A percentile compares a stretch with the other conserved stretches of the same genome.
Conservation (phyloP, 2,329 filamentous ascomycete genomes). For the Sphaerostilbella broomeana region DNA sequence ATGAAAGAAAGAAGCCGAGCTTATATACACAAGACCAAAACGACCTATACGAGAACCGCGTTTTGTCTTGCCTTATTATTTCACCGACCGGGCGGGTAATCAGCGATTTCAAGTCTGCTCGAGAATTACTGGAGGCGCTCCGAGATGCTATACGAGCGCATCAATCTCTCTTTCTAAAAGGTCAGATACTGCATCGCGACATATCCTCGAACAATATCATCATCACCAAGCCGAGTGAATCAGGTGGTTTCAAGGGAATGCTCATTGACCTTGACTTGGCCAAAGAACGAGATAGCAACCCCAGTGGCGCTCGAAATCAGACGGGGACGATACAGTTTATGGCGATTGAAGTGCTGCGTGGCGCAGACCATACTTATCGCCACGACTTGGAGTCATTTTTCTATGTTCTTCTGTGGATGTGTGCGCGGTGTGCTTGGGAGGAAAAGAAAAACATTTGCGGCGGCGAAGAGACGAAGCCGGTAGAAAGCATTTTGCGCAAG, state of each 20-base stretch:
- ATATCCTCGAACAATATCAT: slow-evolving; percentile 13
- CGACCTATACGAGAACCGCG: slow-evolving; percentile 14
- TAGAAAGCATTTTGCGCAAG: slow-evolving; percentile 3
- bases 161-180: slow-evolving; percentile 4
- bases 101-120: slow-evolving; percentile 6
- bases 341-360: slow-evolving; percentile 28
- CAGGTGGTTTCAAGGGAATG: slow-evolving; percentile 12
- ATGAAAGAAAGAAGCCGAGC: too few species aligned
- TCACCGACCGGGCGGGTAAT: slow-evolving; percentile 12
- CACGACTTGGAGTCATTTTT: slow-evolving; percentile 13
- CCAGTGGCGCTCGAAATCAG: slow-evolving; percentile 20
- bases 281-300: slow-evolving; percentile 16
- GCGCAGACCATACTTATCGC: slow-evolving; percentile 21
- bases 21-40: slow-evolving; percentile 11
- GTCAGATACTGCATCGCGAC: slow-evolving; percentile 8
- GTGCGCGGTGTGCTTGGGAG: slow-evolving; percentile 3
- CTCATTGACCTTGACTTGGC: slow-evolving; percentile 13
- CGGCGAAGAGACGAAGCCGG: too few species aligned
- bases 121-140: slow-evolving; percentile 8
- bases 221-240: slow-evolving; percentile 9
- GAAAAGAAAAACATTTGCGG: too few species aligned
- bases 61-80: slow-evolving; percentile 10
- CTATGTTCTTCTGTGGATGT: slow-evolving; percentile 16
- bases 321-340: slow-evolving; percentile 29
- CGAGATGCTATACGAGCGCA: slow-evolving; percentile 10